These are phyloP conservation scores for Clonostachys rhizophaga DNA, from an alignment of 2,329 filamentous ascomycete genomes.

Conservation along the genomic window DNA sequence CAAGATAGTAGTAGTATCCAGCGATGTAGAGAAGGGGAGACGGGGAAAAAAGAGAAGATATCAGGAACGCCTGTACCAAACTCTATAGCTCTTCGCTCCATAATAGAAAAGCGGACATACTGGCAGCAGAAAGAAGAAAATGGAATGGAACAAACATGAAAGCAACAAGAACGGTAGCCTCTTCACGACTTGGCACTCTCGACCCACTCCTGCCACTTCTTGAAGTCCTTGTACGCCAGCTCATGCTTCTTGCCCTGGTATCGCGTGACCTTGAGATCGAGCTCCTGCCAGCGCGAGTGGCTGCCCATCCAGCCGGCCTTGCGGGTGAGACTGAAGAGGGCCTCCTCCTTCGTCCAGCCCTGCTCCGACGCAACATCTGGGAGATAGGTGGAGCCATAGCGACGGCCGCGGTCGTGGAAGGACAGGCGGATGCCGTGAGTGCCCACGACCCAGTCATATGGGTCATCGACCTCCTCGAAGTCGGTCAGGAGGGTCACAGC, in stretches of 20 bases:
- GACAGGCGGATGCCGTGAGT: slow-evolving; percentile 82
- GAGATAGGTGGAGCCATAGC: slow-evolving; percentile 84
- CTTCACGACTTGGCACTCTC: slow-evolving; percentile 7
- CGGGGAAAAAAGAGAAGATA: too few relatives aligned
- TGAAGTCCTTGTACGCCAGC: slow-evolving; percentile 69
- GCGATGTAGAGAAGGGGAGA: too few relatives aligned
- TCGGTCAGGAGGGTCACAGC: slow-evolving; percentile 79
- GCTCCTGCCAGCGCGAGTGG: slow-evolving; percentile 72
- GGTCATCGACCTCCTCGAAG: slow-evolving; percentile 70
- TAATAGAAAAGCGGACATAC: too few relatives aligned
- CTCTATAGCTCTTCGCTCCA: too few relatives aligned
- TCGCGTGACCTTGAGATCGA: slow-evolving; percentile 73
- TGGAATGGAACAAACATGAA: too few relatives aligned
- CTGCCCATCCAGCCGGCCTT: slow-evolving; percentile 92
- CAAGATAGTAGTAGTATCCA: too few relatives aligned
- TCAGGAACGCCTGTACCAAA: too few relatives aligned
- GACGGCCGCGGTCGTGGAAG: slow-evolving; percentile 68
- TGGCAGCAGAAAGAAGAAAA: too few relatives aligned
- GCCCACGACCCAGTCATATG: slow-evolving; percentile 83
- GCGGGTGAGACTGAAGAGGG: slow-evolving; percentile 81
- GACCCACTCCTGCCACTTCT: slow-evolving; percentile 74
- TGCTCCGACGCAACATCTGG: slow-evolving; percentile 90
- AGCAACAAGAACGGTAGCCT: background rate
- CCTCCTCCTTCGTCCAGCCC: slow-evolving; percentile 92
- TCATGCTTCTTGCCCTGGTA: slow-evolving; percentile 83